Evolutionary conservation across 345 rosid species (phyloP), one percentile per base, ranked within the genome.

Genomic region (Arabis alpina): DNA sequence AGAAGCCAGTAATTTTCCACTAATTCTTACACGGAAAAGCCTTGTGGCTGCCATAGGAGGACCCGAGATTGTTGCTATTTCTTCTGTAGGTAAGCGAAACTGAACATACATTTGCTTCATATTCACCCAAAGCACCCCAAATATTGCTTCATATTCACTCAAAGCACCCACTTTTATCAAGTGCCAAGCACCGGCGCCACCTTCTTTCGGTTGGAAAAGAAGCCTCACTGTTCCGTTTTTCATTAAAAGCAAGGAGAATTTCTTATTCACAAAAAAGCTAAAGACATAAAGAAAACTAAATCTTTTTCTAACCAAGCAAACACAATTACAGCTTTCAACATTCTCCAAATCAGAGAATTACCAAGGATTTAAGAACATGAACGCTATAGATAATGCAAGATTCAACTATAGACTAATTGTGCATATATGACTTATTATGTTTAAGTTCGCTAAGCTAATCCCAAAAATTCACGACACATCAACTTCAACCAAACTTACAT

Each of bases 131-230:
- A 28, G 98, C 94, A 89, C 85, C 25, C 84, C 94, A 85, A 87
- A 93, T 75, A 93, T 86, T 15, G 88, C 94, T 86, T 86, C 90
- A 13, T 96, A 82, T 25, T 87, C 84, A 75, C 97, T n/a, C n/a
- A n/a, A n/a, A n/a, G n/a, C n/a, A n/a, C n/a, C 94, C 49, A 88
- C 94, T 70, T 75, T 73, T 64, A 93, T 81, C 98, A 93, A 86
- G 16, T 73, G 79, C 58, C 78, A 77, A 19, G 97, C 97, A 77
- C 98, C 98, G 0, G 92, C 96, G 50, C 96, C 96, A 54, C 90
- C 91, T 76, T 93, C 96, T 79, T 93, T 94, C 12, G 94, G 97
- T 71, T 93, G 96, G 81, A 91, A 93, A 59, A 93, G 80, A 69
- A 91, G 91, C 70, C 92, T 80, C 66, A 91, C 87, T 30, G 96